These are phyloP conservation scores for Amanita rubescens DNA, from an alignment of 768 basidiomycete species.

Conservation along the genomic window DNA sequence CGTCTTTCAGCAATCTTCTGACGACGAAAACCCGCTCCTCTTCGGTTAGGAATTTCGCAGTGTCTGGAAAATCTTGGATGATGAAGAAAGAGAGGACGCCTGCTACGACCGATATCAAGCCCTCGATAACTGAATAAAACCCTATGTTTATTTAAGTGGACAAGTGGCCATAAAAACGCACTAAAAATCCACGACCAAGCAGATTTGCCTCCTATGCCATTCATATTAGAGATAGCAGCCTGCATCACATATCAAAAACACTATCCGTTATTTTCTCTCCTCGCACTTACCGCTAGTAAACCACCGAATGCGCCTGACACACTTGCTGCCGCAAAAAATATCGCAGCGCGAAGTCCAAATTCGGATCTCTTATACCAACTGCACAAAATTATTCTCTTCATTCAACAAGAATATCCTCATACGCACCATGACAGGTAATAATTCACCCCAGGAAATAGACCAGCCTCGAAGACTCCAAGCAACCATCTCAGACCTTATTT, in stretches of 20 bases:
- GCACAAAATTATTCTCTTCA: neutral
- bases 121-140: slow-evolving; percentile 45
- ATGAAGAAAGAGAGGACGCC: slow-evolving; percentile 65
- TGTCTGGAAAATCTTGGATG: slow-evolving; percentile 80
- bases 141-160: neutral
- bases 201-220: slow-evolving; percentile 59
- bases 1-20: slow-evolving; percentile 55
- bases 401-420: slow-evolving; percentile 7
- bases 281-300: slow-evolving; percentile 50
- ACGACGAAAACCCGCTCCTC: slow-evolving; percentile 61
- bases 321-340: slow-evolving; percentile 76
- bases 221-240: slow-evolving; percentile 66
- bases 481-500: slow-evolving; percentile 61
- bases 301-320: slow-evolving; percentile 81
- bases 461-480: slow-evolving; percentile 70
- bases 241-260: slow-evolving; percentile 14
- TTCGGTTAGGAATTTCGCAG: slow-evolving; percentile 69
- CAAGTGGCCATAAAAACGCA: slow-evolving; percentile 18
- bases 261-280: neutral
- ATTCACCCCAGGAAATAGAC: slow-evolving; percentile 55
- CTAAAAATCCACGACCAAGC: slow-evolving; percentile 69
- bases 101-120: slow-evolving; percentile 60
- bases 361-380: slow-evolving; percentile 64
- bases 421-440: slow-evolving; percentile 68
- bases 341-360: slow-evolving; percentile 56